Evolutionary conservation across 2,329 filamentous ascomycete genomes (phyloP).

Genomic region (Epichloe elymi): DNA sequence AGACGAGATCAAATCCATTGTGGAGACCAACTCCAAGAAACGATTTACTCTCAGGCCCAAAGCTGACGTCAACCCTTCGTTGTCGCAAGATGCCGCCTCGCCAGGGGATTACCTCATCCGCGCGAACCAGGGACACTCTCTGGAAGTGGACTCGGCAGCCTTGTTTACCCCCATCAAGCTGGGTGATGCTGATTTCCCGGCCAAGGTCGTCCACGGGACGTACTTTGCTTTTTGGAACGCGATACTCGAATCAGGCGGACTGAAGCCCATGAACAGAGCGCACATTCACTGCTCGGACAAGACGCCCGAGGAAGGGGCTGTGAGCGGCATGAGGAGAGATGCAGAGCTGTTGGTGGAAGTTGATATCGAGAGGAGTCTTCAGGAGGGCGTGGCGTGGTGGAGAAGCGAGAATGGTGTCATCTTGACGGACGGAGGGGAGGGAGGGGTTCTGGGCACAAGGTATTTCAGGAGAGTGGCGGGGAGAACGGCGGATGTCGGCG

Average conservation of each 20-base stretch:
- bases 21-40: slow-evolving; percentile 74
- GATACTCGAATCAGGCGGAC: slow-evolving; percentile 64
- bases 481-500: slow-evolving; percentile 42
- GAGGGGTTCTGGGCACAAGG: slow-evolving; percentile 49
- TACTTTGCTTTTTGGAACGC: slow-evolving; percentile 66
- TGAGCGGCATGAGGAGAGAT: slow-evolving; percentile 69
- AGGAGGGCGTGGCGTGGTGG: slow-evolving; percentile 57
- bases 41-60: slow-evolving; percentile 66
- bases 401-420: slow-evolving; percentile 67
- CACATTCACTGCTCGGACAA: slow-evolving; percentile 71
- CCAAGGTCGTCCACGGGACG: slow-evolving; percentile 72
- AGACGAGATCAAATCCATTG: slow-evolving; percentile 55
- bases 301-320: slow-evolving; percentile 47
- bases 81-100: slow-evolving; percentile 23
- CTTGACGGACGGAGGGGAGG: slow-evolving; percentile 44
- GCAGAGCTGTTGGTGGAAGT: slow-evolving; percentile 70
- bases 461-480: slow-evolving; percentile 64
- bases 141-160: slow-evolving; percentile 57
- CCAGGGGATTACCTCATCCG: slow-evolving; percentile 68
- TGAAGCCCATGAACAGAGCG: slow-evolving; percentile 69
- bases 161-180: slow-evolving; percentile 57
- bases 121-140: slow-evolving; percentile 88
- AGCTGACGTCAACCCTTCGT: slow-evolving; percentile 10
- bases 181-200: slow-evolving; percentile 44
- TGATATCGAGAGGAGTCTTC: slow-evolving; percentile 54